phyloP scores from a whole-genome alignment of 2,329 filamentous ascomycete genomes.

The Fusarium nurragi region DNA sequence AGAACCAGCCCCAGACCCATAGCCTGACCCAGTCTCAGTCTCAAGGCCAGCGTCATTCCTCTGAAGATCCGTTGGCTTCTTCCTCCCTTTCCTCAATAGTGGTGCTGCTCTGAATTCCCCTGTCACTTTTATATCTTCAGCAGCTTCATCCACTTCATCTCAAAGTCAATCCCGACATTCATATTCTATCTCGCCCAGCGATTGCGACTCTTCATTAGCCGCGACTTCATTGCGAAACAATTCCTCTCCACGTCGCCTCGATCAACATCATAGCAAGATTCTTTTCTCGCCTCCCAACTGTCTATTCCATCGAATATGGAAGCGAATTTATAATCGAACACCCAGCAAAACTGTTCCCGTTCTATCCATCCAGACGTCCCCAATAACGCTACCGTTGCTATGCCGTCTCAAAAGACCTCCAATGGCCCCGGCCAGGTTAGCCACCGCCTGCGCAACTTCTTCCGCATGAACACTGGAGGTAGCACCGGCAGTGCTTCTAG shows the following conservation, averaged over 20 bases:
- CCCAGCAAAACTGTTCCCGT: slow-evolving; percentile 27
- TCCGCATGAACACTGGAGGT: slow-evolving; percentile 67
- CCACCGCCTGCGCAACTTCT: slow-evolving; percentile 76
- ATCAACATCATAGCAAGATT: slow-evolving; percentile 19
- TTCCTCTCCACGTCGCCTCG: slow-evolving; percentile 15
- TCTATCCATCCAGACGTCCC: slow-evolving; percentile 18
- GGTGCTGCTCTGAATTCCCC: not conserved
- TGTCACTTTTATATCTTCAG: slow-evolving; percentile 4
- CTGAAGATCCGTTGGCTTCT: slow-evolving; percentile 21
- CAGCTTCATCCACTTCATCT: slow-evolving; percentile 7
- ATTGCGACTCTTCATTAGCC: slow-evolving; percentile 9
- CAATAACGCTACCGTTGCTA: slow-evolving; percentile 42
- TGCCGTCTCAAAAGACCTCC: slow-evolving; percentile 64
- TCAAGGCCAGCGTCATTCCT: slow-evolving; percentile 37
- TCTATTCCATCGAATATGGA: slow-evolving; percentile 51
- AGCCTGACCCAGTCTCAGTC: slow-evolving; percentile 39
- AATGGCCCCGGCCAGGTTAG: slow-evolving; percentile 68
- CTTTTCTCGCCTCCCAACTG: slow-evolving; percentile 4
- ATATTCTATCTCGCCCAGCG: slow-evolving; percentile 12
- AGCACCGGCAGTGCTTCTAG: slow-evolving; percentile 51
- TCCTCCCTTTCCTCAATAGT: slow-evolving; percentile 27
- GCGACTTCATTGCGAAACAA: slow-evolving; percentile 27
- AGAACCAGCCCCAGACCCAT: slow-evolving; percentile 20
- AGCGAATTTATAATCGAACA: slow-evolving; percentile 49
- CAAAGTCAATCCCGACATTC: slow-evolving; percentile 10